Conservation (phyloP, 768 basidiomycete genomes). For the Ephemerocybe angulata region DNA sequence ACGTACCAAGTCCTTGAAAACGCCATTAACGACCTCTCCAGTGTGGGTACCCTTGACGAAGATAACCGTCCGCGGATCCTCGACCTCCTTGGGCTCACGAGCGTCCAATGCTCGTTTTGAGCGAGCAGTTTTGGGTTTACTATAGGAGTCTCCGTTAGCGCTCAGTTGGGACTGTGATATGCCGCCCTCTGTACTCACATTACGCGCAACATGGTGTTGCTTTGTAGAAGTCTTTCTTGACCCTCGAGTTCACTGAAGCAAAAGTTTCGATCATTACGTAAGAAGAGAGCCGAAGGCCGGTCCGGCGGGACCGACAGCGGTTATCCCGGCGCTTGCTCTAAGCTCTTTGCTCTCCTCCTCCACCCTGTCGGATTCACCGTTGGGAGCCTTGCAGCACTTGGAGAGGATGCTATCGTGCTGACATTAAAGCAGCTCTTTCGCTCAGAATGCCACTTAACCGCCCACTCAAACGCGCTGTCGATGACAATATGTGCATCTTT, state of each 20-base stretch:
- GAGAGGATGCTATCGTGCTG: no score
- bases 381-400: no score
- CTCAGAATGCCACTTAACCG: no score
- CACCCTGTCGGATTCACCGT: no score
- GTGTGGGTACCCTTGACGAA: conserved; percentile 89
- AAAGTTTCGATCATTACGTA: background rate
- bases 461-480: no score
- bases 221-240: background rate
- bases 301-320: no score
- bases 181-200: conserved; percentile 22
- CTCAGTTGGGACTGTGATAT: background rate
- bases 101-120: conserved; percentile 87
- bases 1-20: conserved; percentile 87
- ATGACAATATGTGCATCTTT: no score
- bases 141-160: conserved; percentile 13
- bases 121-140: conserved; percentile 94
- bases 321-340: no score
- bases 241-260: background rate
- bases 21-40: conserved; percentile 73
- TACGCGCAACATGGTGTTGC: conserved; percentile 21
- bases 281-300: no score
- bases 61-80: conserved; percentile 81
- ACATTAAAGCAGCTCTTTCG: no score
- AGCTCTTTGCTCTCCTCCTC: no score
- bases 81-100: conserved; percentile 84